Conservation (phyloP, 306 rosid genomes). For the Dalbergia oliveri region DNA sequence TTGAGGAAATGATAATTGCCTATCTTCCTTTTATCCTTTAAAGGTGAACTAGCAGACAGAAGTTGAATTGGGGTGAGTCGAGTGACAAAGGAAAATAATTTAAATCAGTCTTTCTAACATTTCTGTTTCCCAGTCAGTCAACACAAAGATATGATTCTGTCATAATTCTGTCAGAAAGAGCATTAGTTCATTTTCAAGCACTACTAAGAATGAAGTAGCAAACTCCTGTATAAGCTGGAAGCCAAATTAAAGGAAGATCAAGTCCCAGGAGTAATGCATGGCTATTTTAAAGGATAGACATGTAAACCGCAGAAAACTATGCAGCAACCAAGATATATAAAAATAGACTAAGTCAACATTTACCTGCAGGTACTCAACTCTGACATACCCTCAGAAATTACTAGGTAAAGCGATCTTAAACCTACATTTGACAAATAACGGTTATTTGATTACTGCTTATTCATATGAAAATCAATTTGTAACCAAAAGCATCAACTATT, state of each 20-base stretch:
- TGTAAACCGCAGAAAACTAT: constrained; percentile 9
- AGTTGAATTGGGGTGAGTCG: neutral
- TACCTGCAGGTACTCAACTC: constrained; percentile 96
- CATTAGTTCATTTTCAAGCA: neutral
- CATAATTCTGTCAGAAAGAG: constrained; percentile 13
- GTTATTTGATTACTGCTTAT: constrained; percentile 20
- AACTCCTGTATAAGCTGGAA: constrained; percentile 15
- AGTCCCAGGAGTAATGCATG: constrained; percentile 12
- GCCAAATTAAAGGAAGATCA: constrained; percentile 21
- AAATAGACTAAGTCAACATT: constrained; percentile 22
- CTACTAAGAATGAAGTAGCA: constrained; percentile 24
- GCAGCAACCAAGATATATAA: constrained; percentile 37
- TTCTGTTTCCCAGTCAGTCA: constrained; percentile 22
- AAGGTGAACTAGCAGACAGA: neutral
- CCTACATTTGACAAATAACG: constrained; percentile 56
- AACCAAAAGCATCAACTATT: constrained; percentile 2
- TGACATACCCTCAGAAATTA: constrained; percentile 86
- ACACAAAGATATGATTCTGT: neutral
- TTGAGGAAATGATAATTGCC: neutral
- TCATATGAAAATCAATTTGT: constrained; percentile 13
- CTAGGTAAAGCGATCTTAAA: constrained; percentile 82
- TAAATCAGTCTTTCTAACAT: constrained; percentile 24
- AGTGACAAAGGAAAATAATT: neutral
- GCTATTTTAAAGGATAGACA: neutral
- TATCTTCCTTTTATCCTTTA: neutral